Conservation (phyloP, 495 filamentous ascomycete genomes). For the Aspergillus ostianus region DNA sequence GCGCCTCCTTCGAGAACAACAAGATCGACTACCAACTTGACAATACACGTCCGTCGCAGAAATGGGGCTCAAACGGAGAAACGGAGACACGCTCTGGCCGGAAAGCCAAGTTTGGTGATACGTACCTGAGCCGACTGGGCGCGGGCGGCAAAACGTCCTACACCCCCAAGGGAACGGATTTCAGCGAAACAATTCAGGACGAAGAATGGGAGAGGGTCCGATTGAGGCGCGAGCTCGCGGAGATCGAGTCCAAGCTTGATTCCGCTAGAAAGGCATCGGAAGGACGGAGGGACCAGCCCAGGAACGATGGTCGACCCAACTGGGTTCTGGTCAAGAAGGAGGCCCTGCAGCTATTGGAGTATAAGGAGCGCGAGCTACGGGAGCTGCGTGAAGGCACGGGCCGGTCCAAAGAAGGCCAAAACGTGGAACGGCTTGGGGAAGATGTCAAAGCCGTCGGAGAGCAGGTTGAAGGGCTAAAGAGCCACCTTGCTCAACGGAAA, state of each 20-base stretch:
- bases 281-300: slow-evolving; percentile 57
- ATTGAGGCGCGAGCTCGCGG: slow-evolving; percentile 83
- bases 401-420: slow-evolving; percentile 42
- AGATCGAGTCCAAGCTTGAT: slow-evolving; percentile 80
- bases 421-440: slow-evolving; percentile 40
- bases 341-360: slow-evolving; percentile 77
- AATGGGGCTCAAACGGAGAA: slow-evolving; percentile 67
- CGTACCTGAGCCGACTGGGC: slow-evolving; percentile 88
- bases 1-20: slow-evolving; percentile 88
- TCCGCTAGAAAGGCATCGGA: slow-evolving; percentile 69
- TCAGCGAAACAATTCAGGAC: slow-evolving; percentile 71
- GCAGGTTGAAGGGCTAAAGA: slow-evolving; percentile 53
- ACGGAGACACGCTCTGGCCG: slow-evolving; percentile 75
- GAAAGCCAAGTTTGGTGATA: slow-evolving; percentile 95
- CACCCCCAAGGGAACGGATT: slow-evolving; percentile 78
- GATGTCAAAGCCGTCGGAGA: slow-evolving; percentile 51
- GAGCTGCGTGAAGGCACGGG: slow-evolving; percentile 46
- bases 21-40: slow-evolving; percentile 94
- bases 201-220: slow-evolving; percentile 96
- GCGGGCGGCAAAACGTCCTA: slow-evolving; percentile 73
- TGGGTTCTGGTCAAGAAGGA: slow-evolving; percentile 88
- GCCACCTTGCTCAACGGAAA: slow-evolving; percentile 45
- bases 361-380: slow-evolving; percentile 49
- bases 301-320: slow-evolving; percentile 42
- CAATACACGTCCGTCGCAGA: slow-evolving; percentile 59